Base-by-base conservation (phyloP, 768 basidiomycete genomes). In the Rhodotorula sphaerocarpa region DNA sequence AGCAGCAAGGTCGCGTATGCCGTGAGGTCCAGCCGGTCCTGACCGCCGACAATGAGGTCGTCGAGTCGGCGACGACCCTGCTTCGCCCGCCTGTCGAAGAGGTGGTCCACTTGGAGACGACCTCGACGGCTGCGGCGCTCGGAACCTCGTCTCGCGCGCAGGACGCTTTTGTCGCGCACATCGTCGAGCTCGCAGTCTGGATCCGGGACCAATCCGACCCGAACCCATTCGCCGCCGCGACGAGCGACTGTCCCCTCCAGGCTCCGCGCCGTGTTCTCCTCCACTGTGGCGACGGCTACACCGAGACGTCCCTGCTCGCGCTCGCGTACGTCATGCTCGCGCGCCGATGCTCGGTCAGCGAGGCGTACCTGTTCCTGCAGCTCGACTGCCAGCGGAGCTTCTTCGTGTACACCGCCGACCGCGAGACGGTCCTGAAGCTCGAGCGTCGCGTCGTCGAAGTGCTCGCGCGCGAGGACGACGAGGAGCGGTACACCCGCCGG, bases 331-430 rank as follows among this genome's bases (percentile, higher is more conserved):
- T 95, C 65, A 96, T 97, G 91, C 82, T 73, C 45, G 67, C 71
- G 20, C 71, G 75, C 25, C 70, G 72, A 14, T 65, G 74, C 43
- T 76, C 79, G 52, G 80, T 95, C 12, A 88, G 91, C 14, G 89
- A 92, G 73, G 93, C 91, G 11, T 96, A 93, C 77, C 79, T 96
- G 36, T 85, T 90, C 73, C 81, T 97, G 66, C 93, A 97, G 76
- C 73, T 77, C 20, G 51, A 72, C 23, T 65, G 72, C 27, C 70
- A 75, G 36, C 62, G 93, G 55, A 86, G 84, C 65, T 97, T 97
- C 78, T 97, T 93, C 70, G 88, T 96, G 55, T 95, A 95, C 75
- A 83, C 84, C 59, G 78, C 78, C 52, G 93, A 97, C 75, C 75
- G 92, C 58, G 82, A 81, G 7, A 73, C 91, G 33, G 51, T 72